Evolutionary conservation across 305 asterid species (phyloP).

Genomic region (Salvia sclarea): DNA sequence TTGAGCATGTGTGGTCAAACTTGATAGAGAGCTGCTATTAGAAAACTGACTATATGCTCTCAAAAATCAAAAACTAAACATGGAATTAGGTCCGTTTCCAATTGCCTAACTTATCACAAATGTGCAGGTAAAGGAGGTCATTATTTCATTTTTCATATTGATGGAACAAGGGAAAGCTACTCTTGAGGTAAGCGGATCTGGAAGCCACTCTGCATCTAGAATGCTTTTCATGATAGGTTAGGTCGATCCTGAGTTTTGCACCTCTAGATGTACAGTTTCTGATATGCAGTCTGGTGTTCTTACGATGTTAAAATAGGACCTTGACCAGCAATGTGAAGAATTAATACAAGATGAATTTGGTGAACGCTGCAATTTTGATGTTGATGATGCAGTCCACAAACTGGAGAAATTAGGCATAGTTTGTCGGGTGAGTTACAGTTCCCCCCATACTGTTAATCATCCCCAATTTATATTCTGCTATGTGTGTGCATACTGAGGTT

Average conservation of each 20-base stretch:
- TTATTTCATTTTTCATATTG: conserved; percentile 86
- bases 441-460: conserved; percentile 8
- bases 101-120: conserved; percentile 31
- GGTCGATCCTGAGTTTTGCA: conserved; percentile 26
- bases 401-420: conserved; percentile 91
- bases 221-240: conserved; percentile 15
- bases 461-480: neutral
- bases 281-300: conserved; percentile 32
- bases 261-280: conserved; percentile 12
- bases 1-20: neutral
- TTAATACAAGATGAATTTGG: conserved; percentile 90
- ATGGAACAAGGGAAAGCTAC: conserved; percentile 99
- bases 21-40: conserved; percentile 1
- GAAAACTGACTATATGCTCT: conserved; percentile 8
- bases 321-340: conserved; percentile 88
- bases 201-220: conserved; percentile 25
- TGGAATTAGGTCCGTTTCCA: conserved; percentile 22
- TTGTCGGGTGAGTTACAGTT: conserved; percentile 75
- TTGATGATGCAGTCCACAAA: conserved; percentile 91
- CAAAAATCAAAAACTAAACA: conserved; percentile 2
- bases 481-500: conserved; percentile 3
- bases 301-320: conserved; percentile 60
- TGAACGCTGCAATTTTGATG: conserved; percentile 85
- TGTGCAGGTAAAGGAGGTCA: conserved; percentile 98
- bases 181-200: conserved; percentile 59